Evolutionary conservation across 805 yeast species (phyloP), one percentile per base, ranked within the genome.

Genomic region (Yamadazyma sp.): DNA sequence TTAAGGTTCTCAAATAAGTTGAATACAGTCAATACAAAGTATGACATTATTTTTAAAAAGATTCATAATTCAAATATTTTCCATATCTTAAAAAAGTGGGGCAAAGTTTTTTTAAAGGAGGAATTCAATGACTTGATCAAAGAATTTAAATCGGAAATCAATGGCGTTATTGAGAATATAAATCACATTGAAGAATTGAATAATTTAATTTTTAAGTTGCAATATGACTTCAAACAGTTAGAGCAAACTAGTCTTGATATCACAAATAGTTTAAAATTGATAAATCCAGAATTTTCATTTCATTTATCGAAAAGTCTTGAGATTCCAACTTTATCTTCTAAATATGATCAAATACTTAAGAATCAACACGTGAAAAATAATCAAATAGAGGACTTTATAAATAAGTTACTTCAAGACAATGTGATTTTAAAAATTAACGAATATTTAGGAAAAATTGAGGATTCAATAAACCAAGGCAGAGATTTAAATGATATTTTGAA

Each of bases 1-100:
- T 42, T 60, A 24, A 53, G 59, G 13, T 52, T 58, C 12, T 41
- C 52, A 23, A 58, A 60, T 45, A 52, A 52, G 35, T 38, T 55
- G 18, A 55, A 43, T 36, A 13, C 43, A 4, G 31, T 31, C 10
- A 30, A 26, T n/a, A 4, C 14, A 12, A 36, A 31, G 18, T 35
- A 35, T 26, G 39, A 30, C 9, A 15, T 15, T 5, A 30, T 30
- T 6, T 20, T 26, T 5, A 14, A 25, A 15, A 29, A 21, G 13
- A 21, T 30, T 12, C 15, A 30, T 12, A 11, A n/a, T 9, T 25
- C 30, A 5, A 10, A 15, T 5, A 27, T 35, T 5, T 13, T 35
- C 3, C 23, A 30, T 3, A 24, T 30, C 8, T 16, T 35, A 16
- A 12, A 35, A 15, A 16, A 24, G n/a, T 35, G 39, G 39, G 27